Evolutionary conservation across 2,329 filamentous ascomycete species (phyloP).

Genomic region (Talaromyces sp.): DNA sequence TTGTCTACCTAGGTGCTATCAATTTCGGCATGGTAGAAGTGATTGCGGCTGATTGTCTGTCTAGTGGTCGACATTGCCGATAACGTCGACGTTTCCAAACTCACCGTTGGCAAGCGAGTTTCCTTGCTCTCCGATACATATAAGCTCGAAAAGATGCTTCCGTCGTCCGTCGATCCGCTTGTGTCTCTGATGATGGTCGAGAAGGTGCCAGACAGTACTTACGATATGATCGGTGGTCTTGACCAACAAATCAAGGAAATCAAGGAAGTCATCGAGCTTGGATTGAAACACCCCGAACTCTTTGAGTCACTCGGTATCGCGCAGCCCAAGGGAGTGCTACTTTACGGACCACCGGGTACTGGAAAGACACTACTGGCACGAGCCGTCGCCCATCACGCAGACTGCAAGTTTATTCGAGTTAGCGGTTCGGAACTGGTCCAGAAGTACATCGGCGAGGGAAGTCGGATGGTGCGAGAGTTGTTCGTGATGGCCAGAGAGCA

Average conservation of each 20-base stretch:
- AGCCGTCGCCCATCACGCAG: constrained; percentile 95
- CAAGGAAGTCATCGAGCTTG: constrained; percentile 98
- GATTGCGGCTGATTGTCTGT: neutral
- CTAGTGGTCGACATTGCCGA: constrained; percentile 94
- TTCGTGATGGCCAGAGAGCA: constrained; percentile 99
- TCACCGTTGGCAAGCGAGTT: constrained; percentile 95
- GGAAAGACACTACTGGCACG: constrained; percentile 93
- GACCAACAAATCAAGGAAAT: constrained; percentile 99
- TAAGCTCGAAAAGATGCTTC: constrained; percentile 97
- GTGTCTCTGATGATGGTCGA: constrained; percentile 99
- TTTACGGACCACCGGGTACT: constrained; percentile 94
- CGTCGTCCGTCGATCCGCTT: constrained; percentile 94
- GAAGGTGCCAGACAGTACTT: constrained; percentile 98
- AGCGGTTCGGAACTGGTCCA: constrained; percentile 95
- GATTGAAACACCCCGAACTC: constrained; percentile 94
- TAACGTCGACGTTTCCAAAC: constrained; percentile 88
- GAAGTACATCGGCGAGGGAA: constrained; percentile 98
- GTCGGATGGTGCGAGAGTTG: constrained; percentile 95
- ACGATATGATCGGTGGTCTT: constrained; percentile 99
- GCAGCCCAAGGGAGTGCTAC: constrained; percentile 92
- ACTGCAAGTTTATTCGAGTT: constrained; percentile 98
- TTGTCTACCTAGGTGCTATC: neutral
- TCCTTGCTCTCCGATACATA: constrained; percentile 95
- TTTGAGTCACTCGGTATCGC: constrained; percentile 99
- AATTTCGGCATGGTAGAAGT: neutral